Conservation (phyloP, 345 rosid genomes). For the Gossypium arboreum region DNA sequence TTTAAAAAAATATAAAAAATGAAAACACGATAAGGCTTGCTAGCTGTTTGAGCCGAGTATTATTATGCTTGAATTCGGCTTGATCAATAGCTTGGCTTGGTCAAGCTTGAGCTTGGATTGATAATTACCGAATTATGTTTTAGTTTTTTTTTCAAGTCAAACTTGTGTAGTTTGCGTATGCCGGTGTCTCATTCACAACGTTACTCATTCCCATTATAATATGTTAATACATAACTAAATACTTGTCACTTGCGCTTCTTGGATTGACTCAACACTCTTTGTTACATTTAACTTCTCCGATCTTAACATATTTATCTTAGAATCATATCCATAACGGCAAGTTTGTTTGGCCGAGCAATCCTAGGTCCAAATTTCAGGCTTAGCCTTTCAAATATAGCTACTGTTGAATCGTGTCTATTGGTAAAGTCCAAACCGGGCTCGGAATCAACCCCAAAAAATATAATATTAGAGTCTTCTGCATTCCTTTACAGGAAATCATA, state of each 20-base stretch:
- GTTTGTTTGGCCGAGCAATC: background rate
- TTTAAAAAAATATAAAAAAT: too few species aligned
- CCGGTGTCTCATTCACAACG: too few species aligned
- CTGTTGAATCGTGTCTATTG: background rate
- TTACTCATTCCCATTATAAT: background rate
- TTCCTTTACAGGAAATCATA: too few species aligned
- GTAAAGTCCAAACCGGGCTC: background rate
- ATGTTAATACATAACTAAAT: background rate
- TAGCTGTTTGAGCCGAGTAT: too few species aligned
- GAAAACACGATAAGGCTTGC: too few species aligned
- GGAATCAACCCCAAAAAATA: background rate
- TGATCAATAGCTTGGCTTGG: too few species aligned
- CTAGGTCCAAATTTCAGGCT: background rate
- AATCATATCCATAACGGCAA: background rate
- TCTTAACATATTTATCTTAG: background rate
- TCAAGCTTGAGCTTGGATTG: too few species aligned
- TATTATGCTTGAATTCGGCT: too few species aligned
- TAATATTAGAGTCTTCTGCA: background rate
- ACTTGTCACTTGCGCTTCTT: background rate
- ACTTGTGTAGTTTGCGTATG: too few species aligned
- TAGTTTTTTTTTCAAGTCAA: too few species aligned
- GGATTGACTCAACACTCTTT: background rate
- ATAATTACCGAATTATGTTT: too few species aligned
- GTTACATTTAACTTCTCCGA: background rate
- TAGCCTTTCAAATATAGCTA: background rate